These are phyloP conservation scores for Austropuccinia psidii DNA, from an alignment of 1,284 basidiomycete genomes.

Conservation along the genomic window DNA sequence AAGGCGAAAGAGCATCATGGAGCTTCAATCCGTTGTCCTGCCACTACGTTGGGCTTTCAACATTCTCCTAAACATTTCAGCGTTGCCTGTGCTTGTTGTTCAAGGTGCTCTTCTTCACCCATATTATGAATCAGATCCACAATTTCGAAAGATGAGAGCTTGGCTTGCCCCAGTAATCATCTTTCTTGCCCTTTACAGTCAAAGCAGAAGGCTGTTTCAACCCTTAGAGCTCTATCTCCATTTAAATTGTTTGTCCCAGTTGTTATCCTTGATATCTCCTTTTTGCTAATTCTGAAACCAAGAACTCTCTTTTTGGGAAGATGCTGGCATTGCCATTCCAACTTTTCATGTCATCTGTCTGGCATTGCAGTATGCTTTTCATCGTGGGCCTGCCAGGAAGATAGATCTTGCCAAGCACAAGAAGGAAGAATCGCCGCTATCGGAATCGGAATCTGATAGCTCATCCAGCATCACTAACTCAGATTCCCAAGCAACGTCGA, in stretches of 20 bases:
- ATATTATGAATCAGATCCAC: conserved; percentile 14
- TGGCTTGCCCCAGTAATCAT: conserved; percentile 13
- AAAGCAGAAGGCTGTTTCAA: conserved; percentile 10
- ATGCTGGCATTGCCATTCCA: conserved; percentile 11
- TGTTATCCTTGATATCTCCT: neutral
- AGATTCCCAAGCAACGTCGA: neutral
- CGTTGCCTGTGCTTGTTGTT: conserved; percentile 1
- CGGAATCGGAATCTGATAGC: conserved; percentile 18
- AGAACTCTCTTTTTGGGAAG: neutral
- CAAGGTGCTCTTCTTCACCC: conserved; percentile 31
- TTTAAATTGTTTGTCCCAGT: conserved; percentile 15
- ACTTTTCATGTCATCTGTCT: conserved; percentile 25
- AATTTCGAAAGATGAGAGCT: neutral
- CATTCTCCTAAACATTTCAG: neutral
- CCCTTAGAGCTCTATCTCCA: conserved; percentile 25
- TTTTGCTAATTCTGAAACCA: neutral
- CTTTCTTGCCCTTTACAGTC: neutral
- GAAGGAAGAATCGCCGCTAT: neutral
- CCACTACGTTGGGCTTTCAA: too few species aligned
- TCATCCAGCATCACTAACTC: conserved; percentile 14
- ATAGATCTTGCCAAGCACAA: conserved; percentile 20
- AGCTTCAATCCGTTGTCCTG: too few species aligned
- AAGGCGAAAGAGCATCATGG: too few species aligned
- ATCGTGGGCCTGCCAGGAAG: neutral
- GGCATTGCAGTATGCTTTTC: conserved; percentile 9